Evolutionary conservation across 2,329 filamentous ascomycete genomes (phyloP).

Genomic region (Aspergillus pseudonomiae): DNA sequence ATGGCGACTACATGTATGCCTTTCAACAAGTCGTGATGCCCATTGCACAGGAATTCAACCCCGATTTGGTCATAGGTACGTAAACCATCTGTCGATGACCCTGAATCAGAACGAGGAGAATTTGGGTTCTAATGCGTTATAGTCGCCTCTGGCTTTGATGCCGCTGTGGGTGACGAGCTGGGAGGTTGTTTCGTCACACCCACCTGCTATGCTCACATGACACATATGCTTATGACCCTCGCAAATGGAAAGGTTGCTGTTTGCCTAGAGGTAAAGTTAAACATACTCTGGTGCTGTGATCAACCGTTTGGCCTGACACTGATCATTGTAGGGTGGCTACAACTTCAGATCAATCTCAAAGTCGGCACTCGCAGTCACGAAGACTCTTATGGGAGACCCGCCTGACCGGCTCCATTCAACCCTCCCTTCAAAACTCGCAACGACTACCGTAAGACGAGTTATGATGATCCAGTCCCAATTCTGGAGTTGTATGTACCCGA

Average conservation of each 20-base stretch:
- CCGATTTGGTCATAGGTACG: constrained; percentile 80
- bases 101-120: neutral
- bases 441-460: constrained; percentile 61
- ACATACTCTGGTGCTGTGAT: constrained; percentile 3
- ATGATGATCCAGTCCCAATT: constrained; percentile 65
- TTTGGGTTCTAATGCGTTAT: constrained; percentile 17
- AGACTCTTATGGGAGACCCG: constrained; percentile 93
- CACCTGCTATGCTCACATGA: constrained; percentile 95
- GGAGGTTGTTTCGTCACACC: constrained; percentile 93
- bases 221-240: constrained; percentile 96
- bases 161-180: constrained; percentile 87
- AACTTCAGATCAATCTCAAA: constrained; percentile 90
- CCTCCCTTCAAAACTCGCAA: constrained; percentile 54
- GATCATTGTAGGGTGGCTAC: constrained; percentile 70
- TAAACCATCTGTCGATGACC: neutral
- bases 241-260: constrained; percentile 88
- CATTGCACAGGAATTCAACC: constrained; percentile 88
- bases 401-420: constrained; percentile 63
- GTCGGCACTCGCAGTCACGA: constrained; percentile 87
- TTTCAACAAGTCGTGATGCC: constrained; percentile 98
- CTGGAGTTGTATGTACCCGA: constrained; percentile 86
- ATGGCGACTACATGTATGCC: constrained; percentile 94
- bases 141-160: constrained; percentile 94
- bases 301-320: neutral
- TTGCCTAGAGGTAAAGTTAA: constrained; percentile 68